These are phyloP conservation scores for Ochromonas danica DNA, from an alignment of 108 stramenopile species.

Conservation along the genomic window DNA sequence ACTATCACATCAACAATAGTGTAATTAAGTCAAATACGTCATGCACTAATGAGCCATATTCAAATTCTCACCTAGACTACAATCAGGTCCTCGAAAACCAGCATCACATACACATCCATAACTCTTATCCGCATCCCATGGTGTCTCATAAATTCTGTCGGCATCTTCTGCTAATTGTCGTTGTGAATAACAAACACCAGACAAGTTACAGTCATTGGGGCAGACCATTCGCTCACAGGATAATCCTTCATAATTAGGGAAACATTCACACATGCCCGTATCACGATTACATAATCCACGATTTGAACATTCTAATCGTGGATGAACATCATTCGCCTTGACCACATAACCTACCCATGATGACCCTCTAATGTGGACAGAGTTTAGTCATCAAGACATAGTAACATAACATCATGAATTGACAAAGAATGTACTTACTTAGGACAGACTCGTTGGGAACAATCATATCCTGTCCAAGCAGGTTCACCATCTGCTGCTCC, in stretches of 20 bases:
- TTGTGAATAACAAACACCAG: neutral
- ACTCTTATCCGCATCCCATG: conserved; percentile 34
- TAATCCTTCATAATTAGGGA: conserved; percentile 15
- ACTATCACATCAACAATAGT: conserved; percentile 27
- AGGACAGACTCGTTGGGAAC: conserved; percentile 5
- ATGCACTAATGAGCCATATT: neutral
- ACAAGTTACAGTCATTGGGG: conserved; percentile 8
- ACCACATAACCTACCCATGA: conserved; percentile 23
- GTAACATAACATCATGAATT: too few relatives aligned
- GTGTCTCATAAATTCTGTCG: neutral
- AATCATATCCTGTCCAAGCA: conserved; percentile 33
- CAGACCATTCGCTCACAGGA: conserved; percentile 24
- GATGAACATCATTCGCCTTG: conserved; percentile 25
- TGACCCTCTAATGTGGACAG: too few relatives aligned
- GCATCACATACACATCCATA: conserved; percentile 31
- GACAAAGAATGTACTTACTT: too few relatives aligned
- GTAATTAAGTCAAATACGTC: neutral
- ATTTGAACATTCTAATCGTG: conserved; percentile 29
- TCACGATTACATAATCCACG: conserved; percentile 9
- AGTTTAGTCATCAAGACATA: too few relatives aligned
- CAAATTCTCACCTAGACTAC: neutral
- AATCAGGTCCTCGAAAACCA: conserved; percentile 32
- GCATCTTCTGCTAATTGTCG: conserved; percentile 7
- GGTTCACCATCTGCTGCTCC: neutral
- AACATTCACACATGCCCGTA: conserved; percentile 23